phyloP scores from a whole-genome alignment of 257 asterid species.

The Nemophila menziesii region DNA sequence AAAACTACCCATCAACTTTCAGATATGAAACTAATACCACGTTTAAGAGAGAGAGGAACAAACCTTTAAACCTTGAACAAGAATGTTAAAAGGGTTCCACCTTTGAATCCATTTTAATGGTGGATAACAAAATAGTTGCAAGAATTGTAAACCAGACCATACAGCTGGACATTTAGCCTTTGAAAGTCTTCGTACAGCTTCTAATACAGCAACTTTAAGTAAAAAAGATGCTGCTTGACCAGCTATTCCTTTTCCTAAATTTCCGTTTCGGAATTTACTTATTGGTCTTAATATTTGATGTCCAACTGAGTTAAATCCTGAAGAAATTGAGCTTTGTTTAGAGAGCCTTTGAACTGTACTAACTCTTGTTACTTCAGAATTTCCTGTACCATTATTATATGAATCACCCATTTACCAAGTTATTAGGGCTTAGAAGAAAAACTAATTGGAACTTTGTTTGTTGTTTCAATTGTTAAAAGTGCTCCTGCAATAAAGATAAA shows the following conservation, averaged over 20 bases:
- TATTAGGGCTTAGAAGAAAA: no score
- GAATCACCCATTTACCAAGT: constrained; percentile 27
- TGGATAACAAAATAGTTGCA: constrained; percentile 75
- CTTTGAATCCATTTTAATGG: constrained; percentile 81
- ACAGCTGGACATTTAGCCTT: constrained; percentile 63
- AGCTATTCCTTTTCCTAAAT: constrained; percentile 40
- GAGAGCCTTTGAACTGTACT: constrained; percentile 25
- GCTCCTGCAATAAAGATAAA: background rate
- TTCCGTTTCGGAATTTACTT: constrained; percentile 29
- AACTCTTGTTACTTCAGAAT: constrained; percentile 30
- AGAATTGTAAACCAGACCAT: constrained; percentile 81
- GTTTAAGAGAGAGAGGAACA: constrained; percentile 5
- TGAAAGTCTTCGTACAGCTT: constrained; percentile 72
- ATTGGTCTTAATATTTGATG: constrained; percentile 28
- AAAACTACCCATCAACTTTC: background rate
- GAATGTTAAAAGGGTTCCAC: constrained; percentile 64
- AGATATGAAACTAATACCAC: background rate
- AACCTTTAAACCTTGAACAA: constrained; percentile 83
- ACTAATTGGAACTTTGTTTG: background rate
- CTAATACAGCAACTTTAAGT: constrained; percentile 64
- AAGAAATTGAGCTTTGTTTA: constrained; percentile 25
- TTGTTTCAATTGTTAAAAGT: background rate
- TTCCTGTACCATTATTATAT: constrained; percentile 19
- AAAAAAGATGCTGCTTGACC: constrained; percentile 53
- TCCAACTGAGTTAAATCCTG: constrained; percentile 36